A percentile compares a stretch with the other conserved stretches of the same genome.
Evolutionary conservation across 2,329 filamentous ascomycete genomes (phyloP).

Genomic region (Pestalotiopsis sp.): DNA sequence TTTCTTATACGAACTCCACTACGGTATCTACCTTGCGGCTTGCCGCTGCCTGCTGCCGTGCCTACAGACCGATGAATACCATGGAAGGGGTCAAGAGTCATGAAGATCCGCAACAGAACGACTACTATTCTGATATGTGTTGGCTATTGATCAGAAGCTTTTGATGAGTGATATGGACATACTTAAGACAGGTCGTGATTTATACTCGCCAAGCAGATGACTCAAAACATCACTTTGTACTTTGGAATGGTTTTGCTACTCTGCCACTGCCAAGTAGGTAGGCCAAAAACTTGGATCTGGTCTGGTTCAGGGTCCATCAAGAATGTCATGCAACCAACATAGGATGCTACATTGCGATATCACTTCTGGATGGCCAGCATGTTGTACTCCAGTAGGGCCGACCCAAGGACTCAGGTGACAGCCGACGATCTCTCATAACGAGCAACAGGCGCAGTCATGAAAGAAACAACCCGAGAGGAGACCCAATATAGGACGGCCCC

Average conservation of each 20-base stretch:
- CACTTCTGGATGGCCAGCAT: conserved; percentile 14
- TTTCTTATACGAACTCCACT: conserved; percentile 14
- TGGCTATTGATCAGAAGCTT: not conserved
- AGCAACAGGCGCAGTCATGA: not conserved
- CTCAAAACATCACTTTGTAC: not conserved
- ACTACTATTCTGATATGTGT: not conserved
- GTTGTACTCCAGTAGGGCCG: not conserved
- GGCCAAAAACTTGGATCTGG: conserved; percentile 14
- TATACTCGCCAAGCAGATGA: not conserved
- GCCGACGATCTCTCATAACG: not conserved
- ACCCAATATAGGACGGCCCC: not conserved
- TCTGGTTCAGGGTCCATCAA: conserved; percentile 19
- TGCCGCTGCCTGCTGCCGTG: not conserved
- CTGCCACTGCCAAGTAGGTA: not conserved
- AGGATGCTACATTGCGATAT: conserved; percentile 23
- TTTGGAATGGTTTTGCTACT: not conserved
- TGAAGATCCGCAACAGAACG: not conserved
- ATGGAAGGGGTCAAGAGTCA: not conserved
- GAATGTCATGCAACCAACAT: conserved; percentile 24
- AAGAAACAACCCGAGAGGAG: not conserved
- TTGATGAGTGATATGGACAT: too few species aligned
- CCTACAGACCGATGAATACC: not conserved
- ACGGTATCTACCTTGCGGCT: conserved; percentile 18
- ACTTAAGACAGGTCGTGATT: too few species aligned
- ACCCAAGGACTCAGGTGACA: not conserved